A percentile compares a stretch with the other conserved stretches of the same genome.
Conservation (phyloP, 2,329 filamentous ascomycete genomes). For the Neurospora sp. region DNA sequence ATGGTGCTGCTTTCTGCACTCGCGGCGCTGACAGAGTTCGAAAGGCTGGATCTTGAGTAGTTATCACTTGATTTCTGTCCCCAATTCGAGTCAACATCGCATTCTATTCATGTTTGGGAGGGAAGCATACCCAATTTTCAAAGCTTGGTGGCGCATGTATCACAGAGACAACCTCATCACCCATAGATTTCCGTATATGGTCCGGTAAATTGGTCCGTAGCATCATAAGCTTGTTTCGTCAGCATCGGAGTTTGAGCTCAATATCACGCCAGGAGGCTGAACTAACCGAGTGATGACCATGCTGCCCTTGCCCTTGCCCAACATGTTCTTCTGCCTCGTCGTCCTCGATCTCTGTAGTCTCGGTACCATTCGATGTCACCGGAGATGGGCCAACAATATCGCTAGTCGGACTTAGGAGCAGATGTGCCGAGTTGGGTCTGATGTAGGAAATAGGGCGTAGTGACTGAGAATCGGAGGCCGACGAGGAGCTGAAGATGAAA, state of each 20-base stretch:
- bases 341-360: constrained; percentile 76
- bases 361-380: constrained; percentile 76
- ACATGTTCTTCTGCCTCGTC: constrained; percentile 53
- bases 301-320: constrained; percentile 21
- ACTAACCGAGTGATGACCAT: constrained; percentile 16
- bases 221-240: constrained; percentile 34
- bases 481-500: constrained; percentile 26
- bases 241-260: neutral
- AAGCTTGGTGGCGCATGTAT: constrained; percentile 86
- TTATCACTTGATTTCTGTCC: constrained; percentile 32
- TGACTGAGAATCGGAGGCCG: constrained; percentile 34
- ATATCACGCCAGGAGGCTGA: neutral
- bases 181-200: constrained; percentile 45
- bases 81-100: constrained; percentile 7
- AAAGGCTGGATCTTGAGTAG: constrained; percentile 11
- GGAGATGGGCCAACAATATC: constrained; percentile 72
- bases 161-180: constrained; percentile 77
- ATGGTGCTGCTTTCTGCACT: constrained; percentile 22
- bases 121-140: constrained; percentile 57
- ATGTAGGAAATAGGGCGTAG: constrained; percentile 42
- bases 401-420: constrained; percentile 52
- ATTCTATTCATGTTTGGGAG: constrained; percentile 11
- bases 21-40: constrained; percentile 21
- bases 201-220: constrained; percentile 48
- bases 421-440: constrained; percentile 37